Base-by-base conservation (phyloP, 257 asterid species). In the Pogostemon cablin region DNA sequence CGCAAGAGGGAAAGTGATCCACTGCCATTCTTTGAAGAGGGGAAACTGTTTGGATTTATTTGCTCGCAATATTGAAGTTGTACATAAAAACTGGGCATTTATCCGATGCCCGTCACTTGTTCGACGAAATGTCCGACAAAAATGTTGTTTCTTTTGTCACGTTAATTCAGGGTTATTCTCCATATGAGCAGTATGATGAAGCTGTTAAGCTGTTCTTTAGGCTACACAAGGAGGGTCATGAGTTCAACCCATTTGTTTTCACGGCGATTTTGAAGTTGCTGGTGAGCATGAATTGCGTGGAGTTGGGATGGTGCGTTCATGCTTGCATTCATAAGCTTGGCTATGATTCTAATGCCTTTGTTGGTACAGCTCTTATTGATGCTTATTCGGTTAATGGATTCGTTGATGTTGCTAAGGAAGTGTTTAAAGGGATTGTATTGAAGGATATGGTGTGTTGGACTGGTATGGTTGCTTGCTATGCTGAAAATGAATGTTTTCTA, bases 391-490 rank as follows among this genome's bases (percentile, higher is more conserved):
- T 84, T 76, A 86, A 73, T 65, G 95, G 97, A 37, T 75, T 67
- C 44, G 86, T 86, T 65, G 67, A 72, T 44, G 75, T 47, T 64
- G 93, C 97, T 42, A 80, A 79, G 76, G 74, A 79, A 71, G 90
- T 88, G 62, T 93, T 93, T 63, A 69, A 81, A 65, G 91, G 79
- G 61, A 77, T 90, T 78, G 56, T 81, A 42, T 67, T 48, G 38
- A 89, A 77, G 82, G 97, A 93, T 78, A 88, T 93, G 93, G 93
- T 93, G 62, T 83, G 85, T 39, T 90, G 97, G 97, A 86, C 96
- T 0, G 97, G 97, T 49, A 88, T 93, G 95, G 86, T 88, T 54
- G 79, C 91, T 72, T 88, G 97, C 65, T 86, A 81, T 75, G 91
- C 95, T 11, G 95, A 88, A 66, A 93, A 90, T 69, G 89, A 82